A percentile compares a stretch with the other conserved stretches of the same genome.
Conservation (phyloP, 2,329 filamentous ascomycete genomes). For the Pseudogymnoascus sp. region DNA sequence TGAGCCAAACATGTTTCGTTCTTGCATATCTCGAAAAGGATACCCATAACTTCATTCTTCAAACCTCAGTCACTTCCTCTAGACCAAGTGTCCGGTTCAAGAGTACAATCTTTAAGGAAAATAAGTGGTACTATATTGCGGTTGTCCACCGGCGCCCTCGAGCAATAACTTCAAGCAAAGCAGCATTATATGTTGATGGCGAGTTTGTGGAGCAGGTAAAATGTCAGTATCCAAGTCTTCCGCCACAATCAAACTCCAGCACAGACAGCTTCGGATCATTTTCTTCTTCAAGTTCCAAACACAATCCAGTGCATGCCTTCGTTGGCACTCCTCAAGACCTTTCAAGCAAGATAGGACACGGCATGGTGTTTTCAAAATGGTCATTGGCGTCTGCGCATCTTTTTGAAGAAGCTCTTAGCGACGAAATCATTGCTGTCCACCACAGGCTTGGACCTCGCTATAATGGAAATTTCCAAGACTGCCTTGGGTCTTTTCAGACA, state of each 20-base stretch:
- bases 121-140: conserved; percentile 87
- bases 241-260: conserved; percentile 54
- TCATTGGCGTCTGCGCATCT: conserved; percentile 85
- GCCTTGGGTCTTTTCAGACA: conserved; percentile 89
- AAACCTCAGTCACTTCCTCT: conserved; percentile 82
- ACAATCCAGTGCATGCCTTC: conserved; percentile 78
- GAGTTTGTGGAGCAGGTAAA: conserved; percentile 90
- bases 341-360: conserved; percentile 65
- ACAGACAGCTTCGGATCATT: conserved; percentile 66
- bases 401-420: conserved; percentile 78
- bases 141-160: conserved; percentile 76
- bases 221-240: conserved; percentile 75
- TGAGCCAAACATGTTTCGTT: conserved; percentile 85
- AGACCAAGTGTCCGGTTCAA: conserved; percentile 92
- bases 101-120: conserved; percentile 64
- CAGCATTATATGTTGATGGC: conserved; percentile 83
- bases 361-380: conserved; percentile 71
- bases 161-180: conserved; percentile 62
- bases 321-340: conserved; percentile 87
- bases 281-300: conserved; percentile 47
- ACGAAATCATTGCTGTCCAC: conserved; percentile 86
- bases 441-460: conserved; percentile 85
- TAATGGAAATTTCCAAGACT: conserved; percentile 93
- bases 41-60: conserved; percentile 86
- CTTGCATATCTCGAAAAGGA: conserved; percentile 91